Percentiles rank a stretch among this genome's conserved stretches.
These are phyloP conservation scores for Fusarium nisikadoi DNA, from an alignment of 2,329 filamentous ascomycete species.

Conservation along the genomic window DNA sequence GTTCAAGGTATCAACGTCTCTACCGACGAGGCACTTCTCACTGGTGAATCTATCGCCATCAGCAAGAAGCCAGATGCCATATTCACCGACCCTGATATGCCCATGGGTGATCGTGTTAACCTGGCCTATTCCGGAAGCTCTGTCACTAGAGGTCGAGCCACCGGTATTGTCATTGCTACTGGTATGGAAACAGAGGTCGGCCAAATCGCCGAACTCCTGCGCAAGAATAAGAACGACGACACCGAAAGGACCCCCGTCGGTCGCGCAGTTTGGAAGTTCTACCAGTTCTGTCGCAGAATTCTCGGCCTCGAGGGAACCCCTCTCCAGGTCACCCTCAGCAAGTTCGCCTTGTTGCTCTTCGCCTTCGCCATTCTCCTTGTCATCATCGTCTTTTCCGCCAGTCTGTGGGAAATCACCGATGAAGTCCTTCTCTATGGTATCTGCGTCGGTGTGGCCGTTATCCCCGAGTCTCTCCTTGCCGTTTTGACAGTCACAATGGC, in stretches of 20 bases:
- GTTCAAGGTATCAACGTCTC: conserved; percentile 77
- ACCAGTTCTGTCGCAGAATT: conserved; percentile 61
- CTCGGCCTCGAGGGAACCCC: conserved; percentile 81
- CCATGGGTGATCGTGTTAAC: conserved; percentile 76
- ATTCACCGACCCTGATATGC: conserved; percentile 63
- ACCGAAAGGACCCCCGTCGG: conserved; percentile 55
- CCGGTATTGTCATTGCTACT: conserved; percentile 75
- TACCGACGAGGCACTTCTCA: conserved; percentile 79
- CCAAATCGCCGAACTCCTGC: conserved; percentile 77
- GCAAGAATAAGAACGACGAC: conserved; percentile 62
- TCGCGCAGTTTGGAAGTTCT: conserved; percentile 56
- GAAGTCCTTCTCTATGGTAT: conserved; percentile 71
- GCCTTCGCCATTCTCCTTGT: conserved; percentile 72
- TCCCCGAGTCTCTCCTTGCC: conserved; percentile 74
- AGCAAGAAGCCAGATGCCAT: conserved; percentile 70
- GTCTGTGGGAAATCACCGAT: conserved; percentile 62
- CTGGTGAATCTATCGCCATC: conserved; percentile 77
- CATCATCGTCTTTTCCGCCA: conserved; percentile 70
- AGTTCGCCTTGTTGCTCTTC: conserved; percentile 85
- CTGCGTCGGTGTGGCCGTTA: conserved; percentile 71
- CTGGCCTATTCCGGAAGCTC: conserved; percentile 77
- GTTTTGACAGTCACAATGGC: conserved; percentile 79
- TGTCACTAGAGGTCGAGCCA: conserved; percentile 76
- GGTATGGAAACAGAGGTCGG: conserved; percentile 81
- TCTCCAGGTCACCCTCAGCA: conserved; percentile 84